Evolutionary conservation across 768 basidiomycete genomes (phyloP), one percentile per base, ranked within the genome.

Genomic region (Lyophyllum shimeji): DNA sequence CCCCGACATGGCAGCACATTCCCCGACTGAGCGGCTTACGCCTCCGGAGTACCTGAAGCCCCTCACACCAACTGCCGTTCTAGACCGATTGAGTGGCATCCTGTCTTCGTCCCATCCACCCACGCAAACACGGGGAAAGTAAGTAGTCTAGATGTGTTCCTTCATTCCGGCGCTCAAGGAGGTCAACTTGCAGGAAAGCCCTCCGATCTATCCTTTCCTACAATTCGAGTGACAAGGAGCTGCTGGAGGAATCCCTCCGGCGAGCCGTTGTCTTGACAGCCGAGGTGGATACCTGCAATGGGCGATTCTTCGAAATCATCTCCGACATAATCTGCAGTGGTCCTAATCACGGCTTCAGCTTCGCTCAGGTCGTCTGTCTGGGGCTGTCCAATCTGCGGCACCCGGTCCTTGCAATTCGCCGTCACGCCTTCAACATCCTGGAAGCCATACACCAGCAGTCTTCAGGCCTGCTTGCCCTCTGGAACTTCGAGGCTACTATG

Each of bases 331-430:
- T 94, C 21, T 80, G 82, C 66, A 79, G 76, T 20, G 64, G 64
- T 12, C 76, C 80, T 21, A 69, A 67, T 24, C 88, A 85, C 64
- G 76, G 78, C 46, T 91, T 89, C 67, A 80, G 81, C 3, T 90
- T 93, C 64, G 77, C 85, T 23, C 93, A 96, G 65, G 74, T 84
- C 13, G 79, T 83, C 21, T 93, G 86, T 63, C 76, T 96, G 13
- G 90, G 88, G 2, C 72, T 97, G 18, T 86, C 90, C 18, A 97
- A 97, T 70, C 80, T 98, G 9, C 87, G 90, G 29, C 89, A 95
- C 67, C 81, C 84, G 2, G 76, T 82, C 21, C 59, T 78, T 7
- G 72, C 76, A 18, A 83, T 88, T 46, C 86, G 95, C 11, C 79
- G 80, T n/a, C 82, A 82, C 44, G 88, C 95, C 0, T 90, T 95